Conservation (phyloP, 2,329 filamentous ascomycete genomes). For the Pseudopyricularia cyperi region DNA sequence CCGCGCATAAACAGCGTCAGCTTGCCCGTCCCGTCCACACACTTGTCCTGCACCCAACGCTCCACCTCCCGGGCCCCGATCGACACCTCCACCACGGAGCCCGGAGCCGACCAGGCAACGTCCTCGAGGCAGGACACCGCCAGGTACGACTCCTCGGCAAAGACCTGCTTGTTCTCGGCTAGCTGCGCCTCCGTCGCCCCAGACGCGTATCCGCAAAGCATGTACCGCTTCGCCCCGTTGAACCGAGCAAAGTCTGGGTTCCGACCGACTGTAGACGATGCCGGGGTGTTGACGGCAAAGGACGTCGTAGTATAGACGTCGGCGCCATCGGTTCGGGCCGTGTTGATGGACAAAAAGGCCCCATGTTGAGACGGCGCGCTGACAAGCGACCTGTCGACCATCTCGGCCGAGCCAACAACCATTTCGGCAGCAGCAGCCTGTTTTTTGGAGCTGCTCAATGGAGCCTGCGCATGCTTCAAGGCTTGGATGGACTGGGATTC, state of each 20-base stretch:
- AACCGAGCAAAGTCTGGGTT: too few species aligned
- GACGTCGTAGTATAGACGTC: too few species aligned
- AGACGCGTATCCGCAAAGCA: neutral
- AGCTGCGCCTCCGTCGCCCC: neutral
- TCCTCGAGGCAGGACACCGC: neutral
- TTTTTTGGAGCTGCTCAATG: too few species aligned
- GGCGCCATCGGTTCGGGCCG: neutral
- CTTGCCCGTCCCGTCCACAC: neutral
- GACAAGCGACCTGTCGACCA: neutral
- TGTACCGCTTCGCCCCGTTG: too few species aligned
- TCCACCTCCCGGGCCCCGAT: neutral
- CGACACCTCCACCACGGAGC: neutral
- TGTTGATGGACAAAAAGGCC: neutral
- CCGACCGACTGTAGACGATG: too few species aligned
- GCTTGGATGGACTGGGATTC: too few species aligned
- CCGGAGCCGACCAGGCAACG: neutral
- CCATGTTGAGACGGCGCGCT: neutral
- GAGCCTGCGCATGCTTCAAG: too few species aligned
- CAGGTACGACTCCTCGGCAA: neutral
- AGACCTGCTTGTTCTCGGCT: neutral
- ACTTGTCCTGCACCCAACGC: neutral
- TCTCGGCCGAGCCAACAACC: neutral
- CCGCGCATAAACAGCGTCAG: neutral
- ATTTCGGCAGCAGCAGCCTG: too few species aligned
- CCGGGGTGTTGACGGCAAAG: too few species aligned